Conservation (phyloP, 805 yeast genomes). For the Metschnikowia gruessii region DNA sequence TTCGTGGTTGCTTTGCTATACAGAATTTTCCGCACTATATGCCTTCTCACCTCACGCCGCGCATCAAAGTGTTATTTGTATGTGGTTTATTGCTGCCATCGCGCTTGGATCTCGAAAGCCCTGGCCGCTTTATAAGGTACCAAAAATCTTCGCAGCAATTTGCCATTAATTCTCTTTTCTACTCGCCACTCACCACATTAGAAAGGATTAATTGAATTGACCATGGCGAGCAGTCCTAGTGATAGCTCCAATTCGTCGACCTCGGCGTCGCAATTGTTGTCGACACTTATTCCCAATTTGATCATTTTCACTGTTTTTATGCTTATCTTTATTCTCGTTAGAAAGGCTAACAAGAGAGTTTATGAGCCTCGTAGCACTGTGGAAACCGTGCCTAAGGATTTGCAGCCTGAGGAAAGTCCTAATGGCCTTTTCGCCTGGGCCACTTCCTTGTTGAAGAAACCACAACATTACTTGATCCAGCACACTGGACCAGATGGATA, state of each 20-base stretch:
- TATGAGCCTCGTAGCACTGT: slow-evolving; percentile 52
- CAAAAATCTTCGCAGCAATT: neutral
- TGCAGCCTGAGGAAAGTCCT: slow-evolving; percentile 44
- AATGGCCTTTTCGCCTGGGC: slow-evolving; percentile 56
- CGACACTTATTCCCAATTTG: slow-evolving; percentile 45
- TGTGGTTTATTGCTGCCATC: slow-evolving; percentile 10
- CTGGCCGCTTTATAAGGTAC: slow-evolving; percentile 1
- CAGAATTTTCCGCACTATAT: neutral
- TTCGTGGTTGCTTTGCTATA: neutral
- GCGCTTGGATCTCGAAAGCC: slow-evolving; percentile 2
- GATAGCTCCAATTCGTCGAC: slow-evolving; percentile 15
- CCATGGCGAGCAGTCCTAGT: slow-evolving; percentile 5
- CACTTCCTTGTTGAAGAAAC: slow-evolving; percentile 46
- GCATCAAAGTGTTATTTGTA: slow-evolving; percentile 3
- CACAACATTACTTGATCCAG: slow-evolving; percentile 63
- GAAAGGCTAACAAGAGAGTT: slow-evolving; percentile 46
- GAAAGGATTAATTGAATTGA: neutral
- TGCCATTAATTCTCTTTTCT: neutral
- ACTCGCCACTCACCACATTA: neutral
- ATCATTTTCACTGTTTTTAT: slow-evolving; percentile 42
- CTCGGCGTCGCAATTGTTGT: slow-evolving; percentile 51
- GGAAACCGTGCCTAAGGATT: slow-evolving; percentile 44
- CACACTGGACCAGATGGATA: slow-evolving; percentile 76
- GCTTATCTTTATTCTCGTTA: slow-evolving; percentile 37
- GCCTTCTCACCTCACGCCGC: slow-evolving; percentile 1